Evolutionary conservation across 768 basidiomycete species (phyloP).

Genomic region (Lyophyllum atratum): DNA sequence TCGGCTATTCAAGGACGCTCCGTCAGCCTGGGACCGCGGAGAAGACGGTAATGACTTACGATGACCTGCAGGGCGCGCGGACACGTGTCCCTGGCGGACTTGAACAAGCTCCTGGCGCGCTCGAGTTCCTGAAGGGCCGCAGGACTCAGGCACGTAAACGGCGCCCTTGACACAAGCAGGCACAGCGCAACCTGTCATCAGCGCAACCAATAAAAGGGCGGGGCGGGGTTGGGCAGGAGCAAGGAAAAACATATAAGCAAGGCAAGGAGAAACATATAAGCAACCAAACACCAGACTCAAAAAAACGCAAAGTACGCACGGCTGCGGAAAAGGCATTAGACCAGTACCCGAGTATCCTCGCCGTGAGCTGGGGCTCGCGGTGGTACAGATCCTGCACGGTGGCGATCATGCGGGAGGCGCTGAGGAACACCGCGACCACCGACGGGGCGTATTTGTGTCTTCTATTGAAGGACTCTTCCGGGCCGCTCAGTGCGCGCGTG

Average conservation of each 20-base stretch:
- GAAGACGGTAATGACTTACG: conserved; percentile 29
- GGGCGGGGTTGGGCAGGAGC: too few relatives aligned
- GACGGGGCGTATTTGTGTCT: conserved; percentile 69
- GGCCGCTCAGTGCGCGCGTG: conserved; percentile 59
- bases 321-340: conserved; percentile 55
- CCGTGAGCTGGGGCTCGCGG: conserved; percentile 59
- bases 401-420: conserved; percentile 65
- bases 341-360: conserved; percentile 55
- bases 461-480: conserved; percentile 60
- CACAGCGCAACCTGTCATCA: conserved; percentile 46
- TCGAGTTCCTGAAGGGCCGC: conserved; percentile 65
- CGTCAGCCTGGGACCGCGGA: conserved; percentile 4
- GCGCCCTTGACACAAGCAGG: conserved; percentile 60
- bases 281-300: background rate
- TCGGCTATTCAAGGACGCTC: conserved; percentile 32
- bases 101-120: conserved; percentile 46
- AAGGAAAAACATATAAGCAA: background rate
- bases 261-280: background rate
- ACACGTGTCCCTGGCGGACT: conserved; percentile 44
- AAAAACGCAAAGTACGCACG: conserved; percentile 30
- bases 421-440: conserved; percentile 66
- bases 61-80: conserved; percentile 47
- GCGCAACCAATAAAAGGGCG: too few relatives aligned
- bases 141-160: conserved; percentile 64
- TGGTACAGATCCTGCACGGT: conserved; percentile 57